Conservation (phyloP, 768 basidiomycete species). For the Kwoniella newhampshirensis region DNA sequence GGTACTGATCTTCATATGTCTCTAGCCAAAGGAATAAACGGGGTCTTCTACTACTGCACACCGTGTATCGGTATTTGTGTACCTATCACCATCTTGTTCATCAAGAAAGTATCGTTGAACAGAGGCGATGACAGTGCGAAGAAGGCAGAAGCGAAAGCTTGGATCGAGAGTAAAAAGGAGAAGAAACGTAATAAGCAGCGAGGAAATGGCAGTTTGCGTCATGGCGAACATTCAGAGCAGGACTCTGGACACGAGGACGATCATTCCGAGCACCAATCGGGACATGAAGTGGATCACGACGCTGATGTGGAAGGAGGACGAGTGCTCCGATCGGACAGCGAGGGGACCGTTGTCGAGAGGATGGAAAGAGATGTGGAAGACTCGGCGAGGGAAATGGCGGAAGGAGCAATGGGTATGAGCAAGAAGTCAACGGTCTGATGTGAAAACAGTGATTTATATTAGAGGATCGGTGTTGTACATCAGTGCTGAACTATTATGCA, state of each 20-base stretch:
- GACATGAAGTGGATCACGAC: no score
- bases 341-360: conserved; percentile 6
- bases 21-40: conserved; percentile 62
- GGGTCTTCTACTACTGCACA: conserved; percentile 65
- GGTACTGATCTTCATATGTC: conserved; percentile 41
- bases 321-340: conserved; percentile 4
- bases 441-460: no score
- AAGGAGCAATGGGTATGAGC: not conserved
- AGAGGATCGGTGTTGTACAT: no score
- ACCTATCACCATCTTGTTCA: conserved; percentile 62
- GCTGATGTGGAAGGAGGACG: not conserved
- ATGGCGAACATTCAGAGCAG: no score
- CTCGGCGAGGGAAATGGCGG: conserved; percentile 19
- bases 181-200: conserved; percentile 24
- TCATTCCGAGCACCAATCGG: not conserved
- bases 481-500: no score
- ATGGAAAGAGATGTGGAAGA: conserved; percentile 21
- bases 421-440: no score
- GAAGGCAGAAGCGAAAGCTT: conserved; percentile 52
- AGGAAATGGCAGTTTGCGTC: no score
- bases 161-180: conserved; percentile 46
- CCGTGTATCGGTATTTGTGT: conserved; percentile 61
- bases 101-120: conserved; percentile 64
- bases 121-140: conserved; percentile 59
- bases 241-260: not conserved